Evolutionary conservation across 1,284 basidiomycete genomes (phyloP), one percentile per base, ranked within the genome.

Genomic region (Trichosporon faecale): DNA sequence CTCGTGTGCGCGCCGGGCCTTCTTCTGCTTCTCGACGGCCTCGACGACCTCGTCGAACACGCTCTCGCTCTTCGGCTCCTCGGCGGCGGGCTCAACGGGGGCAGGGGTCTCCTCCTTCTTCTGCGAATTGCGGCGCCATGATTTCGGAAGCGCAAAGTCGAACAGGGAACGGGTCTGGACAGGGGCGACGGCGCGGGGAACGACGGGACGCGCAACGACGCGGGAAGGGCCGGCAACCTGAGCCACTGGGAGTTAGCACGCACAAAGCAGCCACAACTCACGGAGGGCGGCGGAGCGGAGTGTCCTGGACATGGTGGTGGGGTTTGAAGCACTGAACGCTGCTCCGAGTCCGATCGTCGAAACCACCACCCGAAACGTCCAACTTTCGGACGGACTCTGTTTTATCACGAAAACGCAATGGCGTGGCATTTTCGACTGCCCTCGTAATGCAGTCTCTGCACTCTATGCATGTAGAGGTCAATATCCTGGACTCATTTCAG

Each of bases 1-100:
- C 77, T 83, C 65, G 64, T 74, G 70, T 25, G 78, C 69, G 23
- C 76, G 74, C 67, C 76, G 75, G 68, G 76, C 73, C 70, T 71
- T 66, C 69, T 72, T 74, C 68, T 65, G 25, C 31, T n/a, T 9
- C 61, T 61, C 68, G 18, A 23, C 66, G 49, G 68, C 64, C 52
- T 65, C 29, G n/a, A 40, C 68, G 2, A 63, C 65, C 8, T 65
- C 66, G 46, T 69, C 68, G 55, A 73, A 73, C 49, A 71, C 64
- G 3, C 66, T 67, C 64, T 57, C 46, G 35, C 35, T 55, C 27
- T 31, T 29, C 57, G 21, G 21, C 23, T 35, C 66, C 23, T 23
- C 35, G 23, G 35, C 61, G 12, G 25, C 49, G 21, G 55, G 11
- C 31, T 64, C 60, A 21, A 37, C 46, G 9, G 55, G 44, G n/a